phyloP scores from a whole-genome alignment of 306 rosid genomes.

The Phaseolus lunatus region DNA sequence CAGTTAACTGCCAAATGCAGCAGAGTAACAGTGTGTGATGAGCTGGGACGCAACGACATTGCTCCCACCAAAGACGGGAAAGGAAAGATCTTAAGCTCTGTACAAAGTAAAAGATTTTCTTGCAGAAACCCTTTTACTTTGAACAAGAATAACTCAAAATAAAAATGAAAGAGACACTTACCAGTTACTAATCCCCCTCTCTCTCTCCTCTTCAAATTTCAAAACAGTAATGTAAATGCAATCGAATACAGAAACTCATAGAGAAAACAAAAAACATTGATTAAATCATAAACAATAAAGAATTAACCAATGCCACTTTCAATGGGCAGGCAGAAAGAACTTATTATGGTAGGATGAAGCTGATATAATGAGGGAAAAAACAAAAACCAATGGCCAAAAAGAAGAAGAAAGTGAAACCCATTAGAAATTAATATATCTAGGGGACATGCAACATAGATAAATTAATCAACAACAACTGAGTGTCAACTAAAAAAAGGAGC shows the following conservation, averaged over 20 bases:
- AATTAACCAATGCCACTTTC: conserved; percentile 8
- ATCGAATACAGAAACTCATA: too few species aligned
- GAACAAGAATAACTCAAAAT: neutral
- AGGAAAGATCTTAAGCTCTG: conserved; percentile 42
- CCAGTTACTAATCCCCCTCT: neutral
- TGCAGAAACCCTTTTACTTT: conserved; percentile 7
- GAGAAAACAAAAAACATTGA: conserved; percentile 1
- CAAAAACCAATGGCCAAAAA: conserved; percentile 2
- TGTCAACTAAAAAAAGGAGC: neutral
- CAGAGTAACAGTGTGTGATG: conserved; percentile 30
- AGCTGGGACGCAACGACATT: conserved; percentile 52
- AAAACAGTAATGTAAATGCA: neutral
- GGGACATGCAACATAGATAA: neutral
- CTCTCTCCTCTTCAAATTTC: neutral
- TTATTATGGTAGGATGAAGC: neutral
- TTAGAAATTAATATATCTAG: neutral
- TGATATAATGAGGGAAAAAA: neutral
- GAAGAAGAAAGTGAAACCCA: conserved; percentile 28
- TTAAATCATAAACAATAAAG: neutral
- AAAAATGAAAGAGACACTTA: conserved; percentile 14
- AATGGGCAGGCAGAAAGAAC: neutral
- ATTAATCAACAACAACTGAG: neutral
- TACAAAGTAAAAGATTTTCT: conserved; percentile 29
- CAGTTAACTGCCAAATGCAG: conserved; percentile 25
- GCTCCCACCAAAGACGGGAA: conserved; percentile 42